Evolutionary conservation across 805 yeast genomes (phyloP).

Genomic region (Nakazawaea populi): DNA sequence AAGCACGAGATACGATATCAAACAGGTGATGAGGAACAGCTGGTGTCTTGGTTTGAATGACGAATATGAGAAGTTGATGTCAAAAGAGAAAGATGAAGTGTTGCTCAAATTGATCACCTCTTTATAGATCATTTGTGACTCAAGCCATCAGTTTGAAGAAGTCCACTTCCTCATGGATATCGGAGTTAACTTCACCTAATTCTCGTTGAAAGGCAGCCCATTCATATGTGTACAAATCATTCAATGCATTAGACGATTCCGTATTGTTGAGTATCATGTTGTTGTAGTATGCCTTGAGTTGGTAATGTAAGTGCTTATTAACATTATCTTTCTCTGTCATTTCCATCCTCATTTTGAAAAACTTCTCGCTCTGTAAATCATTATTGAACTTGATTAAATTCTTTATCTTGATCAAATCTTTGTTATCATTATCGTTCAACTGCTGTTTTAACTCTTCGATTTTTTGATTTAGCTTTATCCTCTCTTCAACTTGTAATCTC

Average conservation of each 20-base stretch:
- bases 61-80: slow-evolving; percentile 17
- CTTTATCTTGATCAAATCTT: slow-evolving; percentile 5
- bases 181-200: neutral
- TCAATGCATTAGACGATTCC: neutral
- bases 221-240: slow-evolving; percentile 1
- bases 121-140: neutral
- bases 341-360: slow-evolving; percentile 5
- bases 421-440: slow-evolving; percentile 2
- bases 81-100: slow-evolving; percentile 20
- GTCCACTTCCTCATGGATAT: neutral
- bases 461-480: slow-evolving; percentile 5
- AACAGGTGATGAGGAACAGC: slow-evolving; percentile 17
- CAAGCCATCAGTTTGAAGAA: slow-evolving; percentile 4
- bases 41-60: slow-evolving; percentile 23
- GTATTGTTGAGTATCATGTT: neutral
- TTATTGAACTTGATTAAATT: slow-evolving; percentile 14
- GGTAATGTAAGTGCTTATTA: neutral
- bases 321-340: neutral
- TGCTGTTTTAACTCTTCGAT: slow-evolving; percentile 7
- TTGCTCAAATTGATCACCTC: slow-evolving; percentile 15
- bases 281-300: neutral
- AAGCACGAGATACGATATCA: slow-evolving; percentile 15
- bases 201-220: slow-evolving; percentile 1
- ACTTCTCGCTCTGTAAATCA: slow-evolving; percentile 15
- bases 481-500: slow-evolving; percentile 4